These are phyloP conservation scores for Rhizopus arrhizus DNA, from an alignment of 371 early-diverging fungal genomes.

Conservation along the genomic window DNA sequence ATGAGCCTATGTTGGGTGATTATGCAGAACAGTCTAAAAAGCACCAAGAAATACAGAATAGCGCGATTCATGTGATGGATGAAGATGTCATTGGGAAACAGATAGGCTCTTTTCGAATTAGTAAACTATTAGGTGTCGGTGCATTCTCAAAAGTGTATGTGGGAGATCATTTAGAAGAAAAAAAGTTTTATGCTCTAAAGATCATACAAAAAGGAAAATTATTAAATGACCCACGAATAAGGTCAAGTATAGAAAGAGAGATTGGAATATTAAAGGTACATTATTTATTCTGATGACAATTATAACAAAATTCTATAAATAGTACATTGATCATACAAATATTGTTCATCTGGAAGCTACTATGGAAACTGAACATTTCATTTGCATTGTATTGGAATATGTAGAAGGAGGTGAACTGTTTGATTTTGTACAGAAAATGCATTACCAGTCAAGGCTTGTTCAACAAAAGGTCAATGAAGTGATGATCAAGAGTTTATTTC, in stretches of 20 bases:
- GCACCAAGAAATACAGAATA: slow-evolving; percentile 9
- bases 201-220: slow-evolving; percentile 45
- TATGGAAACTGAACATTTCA: slow-evolving; percentile 65
- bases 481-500: slow-evolving; percentile 37
- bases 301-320: slow-evolving; percentile 1
- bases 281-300: background rate
- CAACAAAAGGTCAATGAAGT: slow-evolving; percentile 34
- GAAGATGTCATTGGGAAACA: slow-evolving; percentile 39
- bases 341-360: slow-evolving; percentile 74
- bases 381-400: slow-evolving; percentile 69
- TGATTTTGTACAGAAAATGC: slow-evolving; percentile 60
- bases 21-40: slow-evolving; percentile 16
- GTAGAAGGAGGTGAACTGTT: slow-evolving; percentile 69
- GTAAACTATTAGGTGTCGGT: slow-evolving; percentile 42
- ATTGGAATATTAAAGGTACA: slow-evolving; percentile 48
- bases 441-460: slow-evolving; percentile 17
- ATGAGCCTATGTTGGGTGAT: slow-evolving; percentile 21
- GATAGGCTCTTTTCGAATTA: slow-evolving; percentile 39
- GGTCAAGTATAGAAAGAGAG: slow-evolving; percentile 53
- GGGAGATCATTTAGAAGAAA: slow-evolving; percentile 25
- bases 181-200: slow-evolving; percentile 42
- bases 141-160: slow-evolving; percentile 55
- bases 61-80: slow-evolving; percentile 6
- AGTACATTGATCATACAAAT: slow-evolving; percentile 68
- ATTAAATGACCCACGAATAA: slow-evolving; percentile 40